These are phyloP conservation scores for Candida sp. DNA, from an alignment of 1,139 yeast species.

Conservation along the genomic window DNA sequence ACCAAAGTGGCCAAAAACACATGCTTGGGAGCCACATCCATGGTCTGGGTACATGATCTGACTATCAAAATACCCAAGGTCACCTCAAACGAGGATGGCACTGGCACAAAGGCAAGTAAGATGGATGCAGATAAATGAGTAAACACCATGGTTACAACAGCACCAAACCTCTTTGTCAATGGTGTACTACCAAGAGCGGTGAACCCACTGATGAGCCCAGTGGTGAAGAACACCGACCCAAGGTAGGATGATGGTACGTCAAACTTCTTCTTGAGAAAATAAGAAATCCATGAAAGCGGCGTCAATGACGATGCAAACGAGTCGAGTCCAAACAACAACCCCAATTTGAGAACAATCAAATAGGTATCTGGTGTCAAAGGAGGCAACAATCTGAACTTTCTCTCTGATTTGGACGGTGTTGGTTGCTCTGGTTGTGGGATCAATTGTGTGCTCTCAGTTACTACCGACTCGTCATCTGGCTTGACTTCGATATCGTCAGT, in stretches of 20 bases:
- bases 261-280: constrained; percentile 41
- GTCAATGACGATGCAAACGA: constrained; percentile 48
- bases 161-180: constrained; percentile 46
- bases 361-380: constrained; percentile 21
- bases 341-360: constrained; percentile 33
- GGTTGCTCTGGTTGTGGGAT: constrained; percentile 7
- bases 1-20: constrained; percentile 45
- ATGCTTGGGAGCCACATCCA: constrained; percentile 52
- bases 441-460: constrained; percentile 16
- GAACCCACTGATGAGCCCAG: constrained; percentile 42
- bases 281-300: constrained; percentile 50
- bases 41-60: constrained; percentile 42
- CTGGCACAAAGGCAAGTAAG: constrained; percentile 39
- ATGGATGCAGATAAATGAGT: constrained; percentile 50
- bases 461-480: not conserved
- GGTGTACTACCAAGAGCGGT: constrained; percentile 47
- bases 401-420: constrained; percentile 8
- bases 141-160: constrained; percentile 47
- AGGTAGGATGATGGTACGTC: constrained; percentile 33
- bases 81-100: constrained; percentile 31
- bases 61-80: constrained; percentile 35
- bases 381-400: constrained; percentile 22
- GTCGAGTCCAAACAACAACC: constrained; percentile 44
- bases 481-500: constrained; percentile 24
- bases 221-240: constrained; percentile 43